Base-by-base conservation (phyloP, 2,329 filamentous ascomycete genomes). In the Aspergillus sojae region DNA sequence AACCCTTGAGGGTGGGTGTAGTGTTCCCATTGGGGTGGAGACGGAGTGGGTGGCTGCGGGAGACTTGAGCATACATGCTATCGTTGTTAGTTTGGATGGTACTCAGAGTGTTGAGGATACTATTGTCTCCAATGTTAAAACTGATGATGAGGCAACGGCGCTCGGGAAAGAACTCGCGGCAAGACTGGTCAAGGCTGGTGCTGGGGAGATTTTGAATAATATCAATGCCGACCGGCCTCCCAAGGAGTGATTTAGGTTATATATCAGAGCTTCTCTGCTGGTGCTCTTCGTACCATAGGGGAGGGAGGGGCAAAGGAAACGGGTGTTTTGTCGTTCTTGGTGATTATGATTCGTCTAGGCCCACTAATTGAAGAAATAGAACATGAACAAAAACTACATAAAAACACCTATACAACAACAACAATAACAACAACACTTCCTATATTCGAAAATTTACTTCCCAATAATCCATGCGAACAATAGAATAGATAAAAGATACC, bases 141-240 rank as follows among this genome's bases (percentile, higher is more conserved):
- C 16, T 26, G 34, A 6, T 1, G 41, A 57, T 4, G 60, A 57
- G 19, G 52, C 53, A 19, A 55, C 41, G 4, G 53, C 19, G 5
- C 52, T 61, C 5, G 60, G 41, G 16, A 14, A 57, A 19, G 43
- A 52, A 5, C 23, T 61, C 16, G 62, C 62, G 16, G 45, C 21
- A 1, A 60, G 30, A 23, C 43, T 39, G 36, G 36, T 50, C 14
- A n/a, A 60, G 11, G 61, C 28, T 6, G 61, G 61, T 5, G 61
- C 61, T 21, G 52, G 28, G 21, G 50, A 54, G 83, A 83, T 60
- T 41, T 28, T 65, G 26, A 39, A 48, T 14, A 50, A 53, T 2
- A 63, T 63, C 43, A 52, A 56, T 14, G 57, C 39, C 16, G 57
- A 30, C 30, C 39, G 61, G 26, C 61, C 61, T 16, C 21, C 61